phyloP scores from a whole-genome alignment of 2,329 filamentous ascomycete genomes.

The Cladophialophora psammophila region DNA sequence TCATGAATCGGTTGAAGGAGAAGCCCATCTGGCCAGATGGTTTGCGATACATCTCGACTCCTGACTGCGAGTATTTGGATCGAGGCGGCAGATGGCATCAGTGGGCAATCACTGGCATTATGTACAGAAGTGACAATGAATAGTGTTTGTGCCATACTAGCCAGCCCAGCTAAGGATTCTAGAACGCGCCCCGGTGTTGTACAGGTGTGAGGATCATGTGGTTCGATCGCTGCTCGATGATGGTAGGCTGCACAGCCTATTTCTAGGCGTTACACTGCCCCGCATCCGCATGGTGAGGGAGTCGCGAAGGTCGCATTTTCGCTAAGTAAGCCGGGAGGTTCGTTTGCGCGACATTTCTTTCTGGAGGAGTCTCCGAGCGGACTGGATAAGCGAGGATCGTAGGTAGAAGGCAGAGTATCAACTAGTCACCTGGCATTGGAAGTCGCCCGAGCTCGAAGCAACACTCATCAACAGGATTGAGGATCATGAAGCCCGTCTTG shows the following conservation, averaged over 20 bases:
- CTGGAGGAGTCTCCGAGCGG: too few species aligned
- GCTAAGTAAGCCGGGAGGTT: too few species aligned
- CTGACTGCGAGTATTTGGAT: neutral
- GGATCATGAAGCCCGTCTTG: too few species aligned
- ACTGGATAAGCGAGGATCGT: too few species aligned
- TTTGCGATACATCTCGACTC: slow-evolving; percentile 33
- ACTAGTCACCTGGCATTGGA: too few species aligned
- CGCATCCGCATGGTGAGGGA: neutral
- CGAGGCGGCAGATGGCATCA: neutral
- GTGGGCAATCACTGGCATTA: neutral
- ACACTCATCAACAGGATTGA: too few species aligned
- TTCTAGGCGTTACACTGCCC: neutral
- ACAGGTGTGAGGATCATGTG: neutral
- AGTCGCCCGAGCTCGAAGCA: too few species aligned
- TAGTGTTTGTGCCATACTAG: neutral
- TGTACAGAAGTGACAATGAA: neutral
- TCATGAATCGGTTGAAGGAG: slow-evolving; percentile 37
- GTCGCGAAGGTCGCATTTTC: neutral
- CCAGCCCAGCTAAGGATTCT: neutral
- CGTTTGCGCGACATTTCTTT: too few species aligned
- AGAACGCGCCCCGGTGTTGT: neutral
- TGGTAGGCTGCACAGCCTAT: neutral
- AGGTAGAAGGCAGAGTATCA: too few species aligned
- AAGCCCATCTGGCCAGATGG: slow-evolving; percentile 46
- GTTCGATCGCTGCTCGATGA: neutral